Evolutionary conservation across 495 filamentous ascomycete genomes (phyloP), one percentile per base, ranked within the genome.

Genomic region (Podospora pseudocomata): DNA sequence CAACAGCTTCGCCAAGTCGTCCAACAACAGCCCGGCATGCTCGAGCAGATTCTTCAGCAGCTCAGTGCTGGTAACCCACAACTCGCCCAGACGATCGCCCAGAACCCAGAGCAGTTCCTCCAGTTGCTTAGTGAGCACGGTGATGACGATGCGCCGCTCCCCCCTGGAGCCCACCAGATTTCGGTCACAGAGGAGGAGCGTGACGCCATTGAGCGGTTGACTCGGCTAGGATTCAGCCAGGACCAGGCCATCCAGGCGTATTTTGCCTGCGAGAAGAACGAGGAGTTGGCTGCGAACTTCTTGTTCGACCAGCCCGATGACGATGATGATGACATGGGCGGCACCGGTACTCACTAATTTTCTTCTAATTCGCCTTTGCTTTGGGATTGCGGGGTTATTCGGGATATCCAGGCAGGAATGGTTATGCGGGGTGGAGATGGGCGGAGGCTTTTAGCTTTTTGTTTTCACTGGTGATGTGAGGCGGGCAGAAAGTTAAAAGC

Each of bases 211-310:
- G 95, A 99, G 83, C 85, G 95, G 74, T 83, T 99, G 70, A 94
- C 92, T 77, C 89, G 89, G 66, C 88, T 99, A 32, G 95, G 95
- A 13, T 99, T 99, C 78, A 87, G 93, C 64, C 89, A 94, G 32
- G 94, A 98, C 73, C 86, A 90, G 71, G 96, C 94, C 57, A 97
- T 99, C 76, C 95, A 99, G 82, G 95, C 95, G 15, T 99, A 98
- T 82, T 98, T 99, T 77, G 95, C 95, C 6, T 99, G 95, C 78
- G 95, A 99, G 80, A 99, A 98, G 85, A 97, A 99, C 78, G 95
- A 99, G 79, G 95, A 99, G 77, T 83, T 98, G 49, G 94, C 95
- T 3, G 95, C 95, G 34, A 99, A 99, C 76, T 97, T 97, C 80
- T 84, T 99, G 64, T 99, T 99, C 75, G 95, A 99, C 71, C 92